A percentile compares a stretch with the other conserved stretches of the same genome.
Evolutionary conservation across 2,329 filamentous ascomycete genomes (phyloP).

Genomic region (Bipolaris victoriae): DNA sequence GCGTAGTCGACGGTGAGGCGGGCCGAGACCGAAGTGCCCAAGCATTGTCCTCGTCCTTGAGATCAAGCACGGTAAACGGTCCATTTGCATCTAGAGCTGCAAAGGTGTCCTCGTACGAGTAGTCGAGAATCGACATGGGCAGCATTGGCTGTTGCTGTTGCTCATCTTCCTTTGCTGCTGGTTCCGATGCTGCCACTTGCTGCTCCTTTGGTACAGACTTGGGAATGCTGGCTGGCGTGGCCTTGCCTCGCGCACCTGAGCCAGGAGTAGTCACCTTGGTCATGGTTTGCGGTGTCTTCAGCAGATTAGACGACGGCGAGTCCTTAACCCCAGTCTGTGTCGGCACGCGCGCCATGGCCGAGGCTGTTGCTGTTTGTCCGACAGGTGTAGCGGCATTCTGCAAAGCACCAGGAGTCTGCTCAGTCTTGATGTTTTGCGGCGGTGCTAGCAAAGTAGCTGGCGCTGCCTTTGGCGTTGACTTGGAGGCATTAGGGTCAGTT

Average conservation of each 20-base stretch:
- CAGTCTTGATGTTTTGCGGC: constrained; percentile 40
- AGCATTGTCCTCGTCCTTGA: constrained; percentile 45
- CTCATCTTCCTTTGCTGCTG: constrained; percentile 31
- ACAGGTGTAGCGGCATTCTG: constrained; percentile 47
- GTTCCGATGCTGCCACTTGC: constrained; percentile 21
- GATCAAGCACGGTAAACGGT: constrained; percentile 42
- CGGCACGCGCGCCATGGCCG: constrained; percentile 47
- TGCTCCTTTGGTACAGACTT: constrained; percentile 38
- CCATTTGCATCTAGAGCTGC: constrained; percentile 40
- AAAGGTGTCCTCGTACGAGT: constrained; percentile 44
- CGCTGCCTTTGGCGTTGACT: constrained; percentile 30
- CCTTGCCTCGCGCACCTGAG: constrained; percentile 39
- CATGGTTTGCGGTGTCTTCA: constrained; percentile 47
- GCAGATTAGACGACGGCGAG: constrained; percentile 46
- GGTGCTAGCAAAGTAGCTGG: constrained; percentile 31
- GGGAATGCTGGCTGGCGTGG: constrained; percentile 39
- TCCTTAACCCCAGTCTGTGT: constrained; percentile 48
- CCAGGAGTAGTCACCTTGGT: constrained; percentile 45
- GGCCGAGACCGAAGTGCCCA: constrained; percentile 44
- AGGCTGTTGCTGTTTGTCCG: constrained; percentile 37
- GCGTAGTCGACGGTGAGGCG: constrained; percentile 41
- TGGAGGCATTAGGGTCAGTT: constrained; percentile 30
- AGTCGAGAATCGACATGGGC: constrained; percentile 39
- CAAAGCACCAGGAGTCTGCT: constrained; percentile 40
- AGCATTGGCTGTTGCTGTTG: constrained; percentile 30